Evolutionary conservation across 352 stramenopile species (phyloP).

Genomic region (Phytophthora hibernalis): DNA sequence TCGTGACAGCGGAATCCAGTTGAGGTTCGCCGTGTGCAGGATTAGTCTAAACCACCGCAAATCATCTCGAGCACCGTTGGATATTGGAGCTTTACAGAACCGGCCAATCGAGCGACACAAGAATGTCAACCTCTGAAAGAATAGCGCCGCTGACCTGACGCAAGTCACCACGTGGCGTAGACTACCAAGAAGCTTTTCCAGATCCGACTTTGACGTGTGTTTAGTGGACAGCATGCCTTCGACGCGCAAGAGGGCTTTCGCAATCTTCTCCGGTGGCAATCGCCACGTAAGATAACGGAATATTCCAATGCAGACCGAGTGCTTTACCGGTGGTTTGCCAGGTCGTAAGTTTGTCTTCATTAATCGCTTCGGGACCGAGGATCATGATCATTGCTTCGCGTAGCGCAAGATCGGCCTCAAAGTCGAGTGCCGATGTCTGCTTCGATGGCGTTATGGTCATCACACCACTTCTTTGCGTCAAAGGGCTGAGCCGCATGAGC

Average conservation of each 20-base stretch:
- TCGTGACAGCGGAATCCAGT: background rate
- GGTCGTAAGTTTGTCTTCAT: slow-evolving; percentile 6
- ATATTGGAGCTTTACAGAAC: background rate
- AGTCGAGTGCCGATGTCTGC: slow-evolving; percentile 6
- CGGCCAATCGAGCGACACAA: background rate
- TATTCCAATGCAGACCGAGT: too few relatives aligned
- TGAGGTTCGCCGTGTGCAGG: background rate
- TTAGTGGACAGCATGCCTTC: too few relatives aligned
- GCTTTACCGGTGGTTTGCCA: too few relatives aligned
- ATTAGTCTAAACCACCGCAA: background rate
- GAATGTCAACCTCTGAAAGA: slow-evolving; percentile 1
- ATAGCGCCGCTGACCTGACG: too few relatives aligned
- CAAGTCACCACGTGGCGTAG: too few relatives aligned
- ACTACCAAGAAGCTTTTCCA: too few relatives aligned
- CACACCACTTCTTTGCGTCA: slow-evolving; percentile 13
- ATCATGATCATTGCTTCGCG: slow-evolving; percentile 2
- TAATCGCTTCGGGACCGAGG: background rate
- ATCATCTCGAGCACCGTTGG: background rate
- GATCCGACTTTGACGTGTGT: too few relatives aligned
- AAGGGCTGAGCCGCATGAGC: too few relatives aligned
- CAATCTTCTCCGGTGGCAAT: too few relatives aligned
- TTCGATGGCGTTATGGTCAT: slow-evolving; percentile 19
- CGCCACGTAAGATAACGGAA: too few relatives aligned
- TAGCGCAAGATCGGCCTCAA: slow-evolving; percentile 13
- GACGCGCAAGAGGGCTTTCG: too few relatives aligned